A percentile compares a stretch with the other conserved stretches of the same genome.
Conservation (phyloP, 768 basidiomycete species). For the Neoboletus magnificus region DNA sequence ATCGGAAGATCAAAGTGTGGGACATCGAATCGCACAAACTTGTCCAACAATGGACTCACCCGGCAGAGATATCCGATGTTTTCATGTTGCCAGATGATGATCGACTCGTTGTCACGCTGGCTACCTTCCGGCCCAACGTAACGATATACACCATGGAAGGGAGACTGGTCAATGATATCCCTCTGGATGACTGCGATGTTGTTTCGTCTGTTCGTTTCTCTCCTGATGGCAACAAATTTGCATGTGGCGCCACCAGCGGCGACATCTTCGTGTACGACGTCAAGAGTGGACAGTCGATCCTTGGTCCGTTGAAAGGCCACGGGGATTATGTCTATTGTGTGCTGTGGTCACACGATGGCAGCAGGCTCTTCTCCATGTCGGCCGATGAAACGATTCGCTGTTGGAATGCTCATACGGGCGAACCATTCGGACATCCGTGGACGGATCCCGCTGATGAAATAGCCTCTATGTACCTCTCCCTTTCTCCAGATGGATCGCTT, state of each 20-base stretch:
- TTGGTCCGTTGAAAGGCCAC: too few relatives aligned
- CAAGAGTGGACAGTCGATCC: too few relatives aligned
- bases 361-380: neutral
- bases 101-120: too few relatives aligned
- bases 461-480: too few relatives aligned
- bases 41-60: neutral
- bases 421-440: neutral
- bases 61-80: too few relatives aligned
- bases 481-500: neutral
- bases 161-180: neutral
- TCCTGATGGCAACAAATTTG: slow-evolving; percentile 1
- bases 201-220: neutral
- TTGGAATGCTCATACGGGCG: slow-evolving; percentile 5
- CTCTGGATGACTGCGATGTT: neutral
- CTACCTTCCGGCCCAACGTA: too few relatives aligned
- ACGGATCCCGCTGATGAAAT: slow-evolving; percentile 3
- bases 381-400: neutral
- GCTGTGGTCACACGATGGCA: too few relatives aligned
- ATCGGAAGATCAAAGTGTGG: neutral
- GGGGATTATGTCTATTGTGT: accelerated
- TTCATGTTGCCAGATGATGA: too few relatives aligned
- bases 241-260: accelerated
- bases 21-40: neutral
- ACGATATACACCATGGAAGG: neutral
- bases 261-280: neutral